A percentile compares a stretch with the other conserved stretches of the same genome.
Conservation (phyloP, 2,329 filamentous ascomycete genomes). For the Colletotrichum sp. region DNA sequence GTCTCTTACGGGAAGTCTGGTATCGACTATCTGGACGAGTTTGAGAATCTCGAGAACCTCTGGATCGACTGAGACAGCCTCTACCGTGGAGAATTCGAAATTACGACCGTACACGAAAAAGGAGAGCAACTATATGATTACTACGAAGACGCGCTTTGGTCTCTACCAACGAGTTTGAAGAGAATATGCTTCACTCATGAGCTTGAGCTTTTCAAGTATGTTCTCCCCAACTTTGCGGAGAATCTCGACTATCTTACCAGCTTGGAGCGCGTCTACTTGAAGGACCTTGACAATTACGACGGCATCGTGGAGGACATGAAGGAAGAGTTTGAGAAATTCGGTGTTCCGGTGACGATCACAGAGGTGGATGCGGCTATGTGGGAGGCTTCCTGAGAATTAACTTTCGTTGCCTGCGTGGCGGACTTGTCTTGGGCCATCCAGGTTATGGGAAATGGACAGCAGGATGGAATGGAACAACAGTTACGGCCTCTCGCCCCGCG, state of each 20-base stretch:
- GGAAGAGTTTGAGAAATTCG: neutral
- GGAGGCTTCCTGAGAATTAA: neutral
- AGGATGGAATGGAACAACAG: neutral
- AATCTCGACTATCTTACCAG: neutral
- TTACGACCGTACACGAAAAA: neutral
- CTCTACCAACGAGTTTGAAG: neutral
- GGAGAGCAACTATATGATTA: neutral
- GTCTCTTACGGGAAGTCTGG: neutral
- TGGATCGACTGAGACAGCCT: neutral
- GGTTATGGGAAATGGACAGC: neutral
- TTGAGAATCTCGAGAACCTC: neutral
- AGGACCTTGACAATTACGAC: neutral
- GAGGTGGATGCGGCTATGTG: neutral
- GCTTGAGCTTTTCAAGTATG: neutral
- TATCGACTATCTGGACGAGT: neutral
- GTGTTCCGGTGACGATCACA: neutral
- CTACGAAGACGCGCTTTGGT: neutral
- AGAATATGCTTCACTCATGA: neutral
- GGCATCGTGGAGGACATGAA: neutral
- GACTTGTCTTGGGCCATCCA: neutral
- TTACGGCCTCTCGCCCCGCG: accelerated
- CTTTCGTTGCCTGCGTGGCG: neutral
- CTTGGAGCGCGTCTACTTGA: neutral
- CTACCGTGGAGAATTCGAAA: neutral
- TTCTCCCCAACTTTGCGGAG: neutral